Evolutionary conservation across 371 early-diverging fungal genomes (phyloP), one percentile per base, ranked within the genome.

Genomic region (Actinomortierella wolfii): DNA sequence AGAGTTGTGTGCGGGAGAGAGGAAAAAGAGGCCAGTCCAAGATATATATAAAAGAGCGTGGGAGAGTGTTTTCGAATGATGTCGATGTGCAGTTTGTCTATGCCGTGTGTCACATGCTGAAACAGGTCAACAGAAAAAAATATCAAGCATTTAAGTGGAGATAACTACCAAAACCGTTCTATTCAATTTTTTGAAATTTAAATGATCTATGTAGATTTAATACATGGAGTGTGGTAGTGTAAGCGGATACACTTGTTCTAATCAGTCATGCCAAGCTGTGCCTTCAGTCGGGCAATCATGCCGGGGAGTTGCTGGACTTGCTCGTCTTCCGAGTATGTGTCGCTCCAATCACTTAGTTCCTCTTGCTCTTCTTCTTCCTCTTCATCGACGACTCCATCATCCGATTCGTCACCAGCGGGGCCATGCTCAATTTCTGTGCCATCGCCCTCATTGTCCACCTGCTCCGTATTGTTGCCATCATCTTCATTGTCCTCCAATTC

Each of bases 331-430:
- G 51, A 59, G 21, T 28, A 59, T 3, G 59, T 21, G 26, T 61
- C 54, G 43, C 61, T 61, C 26, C 47, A 61, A 29, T 61, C 56
- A 43, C 61, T 61, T 49, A 61, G 21, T 3, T 41, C 61, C 14
- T 61, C 61, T 20, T 21, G 43, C 28, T 60, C 61, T 4, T 54
- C 54, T 17, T 26, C 47, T 7, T 39, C 26, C 20, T 56, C 57
- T 13, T 29, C 45, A 17, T 45, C 45, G 17, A 5, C 41, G 41
- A 9, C 41, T 7, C 41, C 41, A 41, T 41, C 41, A 41, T 41
- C 41, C 9, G 9, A 7, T 7, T 41, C 41, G 41, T 15, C 41
- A 41, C 15, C 41, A 15, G 9, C 41, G 15, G 7, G 9, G 41
- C 41, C 41, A 41, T 41, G 9, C 7, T 15, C 41, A 15, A 9